Evolutionary conservation across 192 early-diverging fungal species (phyloP), one percentile per base, ranked within the genome.

Genomic region (Backusella morwellensis): DNA sequence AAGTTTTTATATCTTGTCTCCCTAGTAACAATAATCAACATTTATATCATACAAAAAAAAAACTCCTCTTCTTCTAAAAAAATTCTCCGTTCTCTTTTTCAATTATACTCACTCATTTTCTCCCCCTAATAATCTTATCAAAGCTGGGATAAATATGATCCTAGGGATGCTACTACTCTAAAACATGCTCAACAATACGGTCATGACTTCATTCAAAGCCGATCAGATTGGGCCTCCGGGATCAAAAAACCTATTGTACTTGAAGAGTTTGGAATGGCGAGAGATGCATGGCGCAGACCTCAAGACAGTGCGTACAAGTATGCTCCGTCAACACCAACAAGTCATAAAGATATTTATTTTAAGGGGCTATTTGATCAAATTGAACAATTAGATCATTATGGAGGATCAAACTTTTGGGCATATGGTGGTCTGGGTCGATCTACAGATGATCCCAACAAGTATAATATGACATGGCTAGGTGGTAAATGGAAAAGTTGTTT

Each of bases 351-450:
- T 74, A 75, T 42, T 68, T 93, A 85, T 76, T 93, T 85, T 70
- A 68, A 66, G 9, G 81, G 81, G 6, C 78, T 93, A 6, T 70
- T 78, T 34, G 73, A 80, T n/a, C 81, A 77, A 68, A 66, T 85
- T 23, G 79, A 75, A 11, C 54, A 68, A 63, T 77, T 82, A 15
- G 68, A 74, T n/a, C 67, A 71, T 15, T 41, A 82, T 14, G 73
- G 79, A 19, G 91, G 92, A 17, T 75, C 81, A n/a, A 83, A 85
- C 11, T 93, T 93, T 74, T 93, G 92, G 92, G 91, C 89, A 15
- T 93, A 88, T 50, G 70, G 86, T 21, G 91, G 92, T 54, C 50
- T 68, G 7, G 86, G 84, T 6, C 75, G 88, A 17, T 86, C 90
- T 6, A 85, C 77, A 23, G 67, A 74, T 72, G 23, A 40, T 8